These are phyloP conservation scores for Inga oerstediana DNA, from an alignment of 306 rosid species.

Conservation along the genomic window DNA sequence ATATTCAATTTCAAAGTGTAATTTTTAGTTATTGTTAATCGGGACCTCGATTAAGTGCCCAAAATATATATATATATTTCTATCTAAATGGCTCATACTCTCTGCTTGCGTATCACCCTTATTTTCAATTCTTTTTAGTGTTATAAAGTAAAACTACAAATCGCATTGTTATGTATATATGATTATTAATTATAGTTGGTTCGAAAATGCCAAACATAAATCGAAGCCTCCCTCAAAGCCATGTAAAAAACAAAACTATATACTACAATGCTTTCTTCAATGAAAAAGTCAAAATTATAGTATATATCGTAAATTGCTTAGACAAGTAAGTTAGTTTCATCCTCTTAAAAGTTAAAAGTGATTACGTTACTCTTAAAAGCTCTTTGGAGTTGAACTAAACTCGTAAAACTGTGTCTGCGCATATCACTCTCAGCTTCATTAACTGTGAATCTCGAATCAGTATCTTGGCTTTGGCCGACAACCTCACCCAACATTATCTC, in stretches of 20 bases:
- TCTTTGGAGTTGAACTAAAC: no score
- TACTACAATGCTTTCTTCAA: background rate
- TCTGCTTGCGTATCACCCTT: no score
- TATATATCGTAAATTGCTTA: background rate
- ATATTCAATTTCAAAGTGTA: no score
- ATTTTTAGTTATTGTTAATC: no score
- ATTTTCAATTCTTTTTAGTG: no score
- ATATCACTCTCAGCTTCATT: no score
- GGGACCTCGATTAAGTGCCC: no score
- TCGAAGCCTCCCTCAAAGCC: background rate
- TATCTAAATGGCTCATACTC: no score
- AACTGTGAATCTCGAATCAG: background rate
- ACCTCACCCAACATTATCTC: conserved; percentile 2
- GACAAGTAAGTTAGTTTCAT: background rate
- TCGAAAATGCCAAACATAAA: background rate
- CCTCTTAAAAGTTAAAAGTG: no score
- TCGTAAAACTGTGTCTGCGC: no score
- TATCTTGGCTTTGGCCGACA: background rate
- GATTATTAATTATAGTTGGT: background rate
- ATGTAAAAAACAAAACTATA: background rate
- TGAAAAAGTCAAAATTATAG: background rate
- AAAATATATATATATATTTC: no score
- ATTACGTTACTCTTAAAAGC: no score
- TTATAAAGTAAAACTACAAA: background rate
- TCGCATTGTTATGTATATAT: background rate